Percentiles rank a stretch among this genome's conserved stretches.
phyloP scores from a whole-genome alignment of 176 grass and related monocot genomes.

The Pontederia paniculata region DNA sequence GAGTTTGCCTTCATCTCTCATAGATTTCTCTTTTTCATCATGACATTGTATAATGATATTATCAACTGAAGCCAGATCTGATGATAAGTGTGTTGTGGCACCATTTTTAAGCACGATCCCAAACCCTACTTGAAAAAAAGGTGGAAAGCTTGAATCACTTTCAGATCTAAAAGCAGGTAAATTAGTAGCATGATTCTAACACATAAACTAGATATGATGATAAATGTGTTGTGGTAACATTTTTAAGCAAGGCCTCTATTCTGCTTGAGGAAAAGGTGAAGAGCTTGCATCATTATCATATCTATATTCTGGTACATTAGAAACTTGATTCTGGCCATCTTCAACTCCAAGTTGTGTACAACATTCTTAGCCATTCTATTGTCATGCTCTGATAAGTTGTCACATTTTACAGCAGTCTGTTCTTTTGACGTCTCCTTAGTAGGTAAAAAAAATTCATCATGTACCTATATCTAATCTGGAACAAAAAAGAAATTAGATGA shows the following conservation, averaged over 20 bases:
- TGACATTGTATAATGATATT: constrained; percentile 2
- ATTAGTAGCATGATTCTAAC: constrained; percentile 4
- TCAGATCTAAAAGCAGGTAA: constrained; percentile 1
- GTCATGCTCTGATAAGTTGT: constrained; percentile 22
- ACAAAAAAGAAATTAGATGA: too few relatives aligned
- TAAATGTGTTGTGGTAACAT: not conserved
- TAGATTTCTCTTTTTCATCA: constrained; percentile 1
- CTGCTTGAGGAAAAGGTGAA: constrained; percentile 10
- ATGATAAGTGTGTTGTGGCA: not conserved
- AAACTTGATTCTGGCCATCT: not conserved
- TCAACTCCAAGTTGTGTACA: constrained; percentile 4
- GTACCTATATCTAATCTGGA: too few relatives aligned
- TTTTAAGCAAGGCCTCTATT: not conserved
- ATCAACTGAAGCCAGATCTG: constrained; percentile 10
- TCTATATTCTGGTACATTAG: constrained; percentile 2
- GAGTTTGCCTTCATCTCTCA: not conserved
- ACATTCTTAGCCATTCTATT: not conserved
- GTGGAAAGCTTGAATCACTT: constrained; percentile 12
- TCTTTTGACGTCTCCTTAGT: too few relatives aligned
- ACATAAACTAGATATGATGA: not conserved
- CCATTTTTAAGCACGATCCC: not conserved
- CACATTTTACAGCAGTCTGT: not conserved
- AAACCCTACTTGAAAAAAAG: constrained; percentile 10
- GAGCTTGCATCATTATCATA: constrained; percentile 13
- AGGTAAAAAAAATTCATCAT: too few relatives aligned